Percentiles rank a stretch among this genome's conserved stretches.
Conservation (phyloP, 1,284 basidiomycete genomes). For the Austroboletus niveus region DNA sequence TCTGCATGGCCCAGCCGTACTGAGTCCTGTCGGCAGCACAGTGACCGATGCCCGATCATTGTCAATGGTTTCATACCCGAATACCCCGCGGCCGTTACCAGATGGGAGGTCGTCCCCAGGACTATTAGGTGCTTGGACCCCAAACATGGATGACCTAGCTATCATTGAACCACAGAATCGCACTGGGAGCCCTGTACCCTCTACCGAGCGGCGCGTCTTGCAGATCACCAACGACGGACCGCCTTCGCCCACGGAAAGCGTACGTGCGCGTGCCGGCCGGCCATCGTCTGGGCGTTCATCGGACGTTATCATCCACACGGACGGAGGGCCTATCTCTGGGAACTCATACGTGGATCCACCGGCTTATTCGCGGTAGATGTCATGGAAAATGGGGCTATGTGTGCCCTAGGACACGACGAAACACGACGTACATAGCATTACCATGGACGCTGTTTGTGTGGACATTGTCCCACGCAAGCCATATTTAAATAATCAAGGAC, state of each 20-base stretch:
- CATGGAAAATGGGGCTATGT: conserved; percentile 5
- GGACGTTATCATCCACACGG: conserved; percentile 27
- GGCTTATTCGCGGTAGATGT: conserved; percentile 23
- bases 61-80: conserved; percentile 22
- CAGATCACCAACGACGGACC: conserved; percentile 30
- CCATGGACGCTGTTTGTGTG: conserved; percentile 16
- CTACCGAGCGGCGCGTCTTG: conserved; percentile 24
- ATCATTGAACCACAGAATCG: conserved; percentile 17
- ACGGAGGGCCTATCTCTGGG: conserved; percentile 21
- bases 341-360: conserved; percentile 15
- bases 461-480: conserved; percentile 13
- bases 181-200: conserved; percentile 20
- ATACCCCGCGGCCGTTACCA: conserved; percentile 9
- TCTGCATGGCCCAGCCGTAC: conserved; percentile 6
- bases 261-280: background rate
- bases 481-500: conserved; percentile 16
- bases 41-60: conserved; percentile 17
- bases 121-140: conserved; percentile 12
- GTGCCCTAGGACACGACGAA: conserved; percentile 12
- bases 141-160: conserved; percentile 24
- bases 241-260: conserved; percentile 19
- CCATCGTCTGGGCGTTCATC: conserved; percentile 2
- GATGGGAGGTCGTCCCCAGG: conserved; percentile 5
- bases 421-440: conserved; percentile 11
- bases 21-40: conserved; percentile 2